Percentiles rank a stretch among this genome's conserved stretches.
These are phyloP conservation scores for Lipomyces chichibuensis DNA, from an alignment of 805 yeast species.

Conservation along the genomic window DNA sequence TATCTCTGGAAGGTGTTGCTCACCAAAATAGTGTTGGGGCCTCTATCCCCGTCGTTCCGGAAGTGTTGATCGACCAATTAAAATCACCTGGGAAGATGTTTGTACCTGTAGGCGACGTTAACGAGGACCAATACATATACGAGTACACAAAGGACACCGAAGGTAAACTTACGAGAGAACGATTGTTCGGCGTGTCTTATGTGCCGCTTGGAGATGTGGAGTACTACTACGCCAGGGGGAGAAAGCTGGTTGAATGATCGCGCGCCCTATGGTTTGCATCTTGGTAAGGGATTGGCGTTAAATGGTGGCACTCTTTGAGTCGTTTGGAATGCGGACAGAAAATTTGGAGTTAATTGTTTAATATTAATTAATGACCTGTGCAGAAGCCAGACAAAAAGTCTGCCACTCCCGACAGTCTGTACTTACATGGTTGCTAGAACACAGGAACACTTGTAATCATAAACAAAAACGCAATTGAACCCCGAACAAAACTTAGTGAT, in stretches of 20 bases:
- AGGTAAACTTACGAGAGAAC: slow-evolving; percentile 19
- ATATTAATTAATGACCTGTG: slow-evolving; percentile 2
- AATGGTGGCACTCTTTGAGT: not conserved
- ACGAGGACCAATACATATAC: slow-evolving; percentile 26
- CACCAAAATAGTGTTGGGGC: slow-evolving; percentile 25
- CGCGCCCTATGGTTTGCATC: not conserved
- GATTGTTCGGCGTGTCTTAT: slow-evolving; percentile 29
- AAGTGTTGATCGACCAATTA: slow-evolving; percentile 21
- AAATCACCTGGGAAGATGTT: slow-evolving; percentile 34
- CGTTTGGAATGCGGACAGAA: not conserved
- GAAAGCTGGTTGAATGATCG: slow-evolving; percentile 7
- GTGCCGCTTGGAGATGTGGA: slow-evolving; percentile 27
- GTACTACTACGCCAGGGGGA: slow-evolving; percentile 20
- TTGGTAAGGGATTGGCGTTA: not conserved
- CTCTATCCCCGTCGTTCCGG: slow-evolving; percentile 28
- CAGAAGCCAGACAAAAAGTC: not conserved
- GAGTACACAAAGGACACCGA: slow-evolving; percentile 18
- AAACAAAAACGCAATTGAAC: not conserved
- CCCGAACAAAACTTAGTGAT: not conserved
- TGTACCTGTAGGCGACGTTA: slow-evolving; percentile 28
- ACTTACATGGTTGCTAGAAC: not conserved
- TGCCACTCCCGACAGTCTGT: not conserved
- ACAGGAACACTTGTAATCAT: not conserved
- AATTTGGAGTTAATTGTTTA: not conserved
- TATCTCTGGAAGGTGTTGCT: not conserved